Evolutionary conservation across 345 rosid species (phyloP), one percentile per base, ranked within the genome.

Genomic region (Limnanthes douglasii): DNA sequence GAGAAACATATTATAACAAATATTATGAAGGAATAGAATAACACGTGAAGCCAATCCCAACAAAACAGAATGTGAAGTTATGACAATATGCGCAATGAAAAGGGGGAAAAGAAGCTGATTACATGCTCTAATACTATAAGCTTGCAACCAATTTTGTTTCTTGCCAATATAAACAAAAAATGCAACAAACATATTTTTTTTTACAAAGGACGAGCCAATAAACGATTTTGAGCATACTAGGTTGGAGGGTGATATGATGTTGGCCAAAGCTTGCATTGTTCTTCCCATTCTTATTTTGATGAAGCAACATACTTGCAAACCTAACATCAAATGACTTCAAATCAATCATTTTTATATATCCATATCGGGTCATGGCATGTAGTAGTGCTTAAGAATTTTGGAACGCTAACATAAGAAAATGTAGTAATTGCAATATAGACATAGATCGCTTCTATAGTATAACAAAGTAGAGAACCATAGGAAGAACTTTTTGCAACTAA

Each of bases 191-290:
- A 36, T 14, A 13, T n/a, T n/a, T n/a, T 18, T 10, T 18, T 22
- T 44, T 36, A 26, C 16, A 43, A 34, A 8, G n/a, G 28, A 33
- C 7, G 38, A 30, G 16, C 8, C 23, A 34, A 51, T 30, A 53
- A 17, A 58, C 34, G 37, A 39, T 12, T 11, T 13, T 45, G 42
- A 31, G 49, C 93, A 37, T 61, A 82, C 97, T 66, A 82, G 39
- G 88, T 78, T 23, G 83, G 95, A 0, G 95, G 95, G 62, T 88
- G 97, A 59, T 47, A 88, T 23, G 86, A 88, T 28, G 93, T 73
- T 36, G 97, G 97, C 97, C 97, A 82, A 11, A 75, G 42, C 72
- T 75, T 82, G 77, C 86, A 71, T 31, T 82, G 97, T 42, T 73
- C 88, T 61, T 70, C 83, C 93, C 95, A 86, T 53, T 75, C 78